Base-by-base conservation (phyloP, 139 green algal species). In the Pseudopediastrum boryanum region DNA sequence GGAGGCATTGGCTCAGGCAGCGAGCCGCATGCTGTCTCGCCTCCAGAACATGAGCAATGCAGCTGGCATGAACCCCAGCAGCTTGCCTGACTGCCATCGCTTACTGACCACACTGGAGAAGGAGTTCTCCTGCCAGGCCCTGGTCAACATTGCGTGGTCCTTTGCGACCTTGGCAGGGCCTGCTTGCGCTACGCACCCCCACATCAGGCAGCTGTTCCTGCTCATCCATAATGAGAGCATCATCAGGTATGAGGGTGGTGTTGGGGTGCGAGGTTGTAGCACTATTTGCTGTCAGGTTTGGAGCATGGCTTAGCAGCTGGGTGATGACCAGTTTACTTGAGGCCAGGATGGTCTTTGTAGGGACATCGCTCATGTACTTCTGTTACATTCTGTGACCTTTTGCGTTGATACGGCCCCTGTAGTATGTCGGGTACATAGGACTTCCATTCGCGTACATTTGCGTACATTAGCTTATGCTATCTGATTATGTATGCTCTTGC, bases 61-160 rank as follows among this genome's bases (percentile, higher is more conserved):
- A n/a, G n/a, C n/a, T n/a, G n/a, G n/a, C n/a, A n/a, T n/a, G n/a
- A n/a, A n/a, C n/a, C n/a, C n/a, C 44, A 52, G 31, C 77, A 82
- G 31, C 70, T 76, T 31, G 72, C 73, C 51, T 48, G 79, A 29
- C 67, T 85, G 48, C 66, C 77, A 10, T 73, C 70, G 36, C 61
- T 35, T 33, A 62, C 86, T 81, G 75, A 66, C 35, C 66, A 62
- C 29, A 69, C 67, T 2, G 3, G 86, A 91, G 79, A 61, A 65
- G 38, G 71, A 76, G 50, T 91, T 91, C 68, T 86, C 80, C 5
- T 89, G 83, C 76, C 86, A 91, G 86, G 86, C 86, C n/a, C 52
- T 91, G 59, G 86, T 91, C 33, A 91, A 91, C 81, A 88, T 91
- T 43, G 81, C 76, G 12, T 91, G 86, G 86, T 84, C 74, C 2